Base-by-base conservation (phyloP, 768 basidiomycete genomes). In the Porphyrellus cyaneotinctus region DNA sequence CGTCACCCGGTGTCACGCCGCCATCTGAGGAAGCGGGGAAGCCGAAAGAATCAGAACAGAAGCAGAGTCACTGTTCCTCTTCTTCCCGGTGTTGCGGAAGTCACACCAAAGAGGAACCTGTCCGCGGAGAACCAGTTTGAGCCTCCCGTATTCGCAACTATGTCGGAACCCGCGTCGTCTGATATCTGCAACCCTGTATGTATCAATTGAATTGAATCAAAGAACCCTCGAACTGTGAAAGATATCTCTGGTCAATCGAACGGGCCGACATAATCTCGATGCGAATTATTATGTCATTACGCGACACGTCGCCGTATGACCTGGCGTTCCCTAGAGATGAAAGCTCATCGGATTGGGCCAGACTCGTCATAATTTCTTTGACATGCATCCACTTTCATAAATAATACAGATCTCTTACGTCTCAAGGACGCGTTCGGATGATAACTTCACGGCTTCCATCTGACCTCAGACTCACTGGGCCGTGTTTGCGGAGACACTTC, bases 91-190 rank as follows among this genome's bases (percentile, higher is more conserved):
- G 57, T 33, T 54, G 49, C 24, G 47, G 37, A 20, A n/a, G 33
- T 24, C 30, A 28, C 14, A 43, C 45, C 33, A 50, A 46, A 37
- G 49, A 14, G 32, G 50, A 31, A 13, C 6, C 17, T 23, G 20
- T 36, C 23, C 3, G n/a, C 20, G 50, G 28, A 41, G 50, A 56
- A 45, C 52, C 35, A 9, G 58, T 56, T 13, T 62, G 36, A 55
- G 33, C 33, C 18, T 33, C 38, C 18, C 15, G n/a, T 39, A 11
- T 14, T 3, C 7, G 36, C 17, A 20, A 37, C 36, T 14, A 14
- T 39, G 5, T 39, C 20, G 10, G 20, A 23, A 7, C 13, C 8
- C 35, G 4, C 8, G 35, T 36, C 15, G 13, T 36, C 17, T 5
- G 4, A 36, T n/a, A n/a, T 15, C 35, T 36, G 35, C 26, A 4